Base-by-base conservation (phyloP, 2,329 filamentous ascomycete species). In the Diplodia sapinea region DNA sequence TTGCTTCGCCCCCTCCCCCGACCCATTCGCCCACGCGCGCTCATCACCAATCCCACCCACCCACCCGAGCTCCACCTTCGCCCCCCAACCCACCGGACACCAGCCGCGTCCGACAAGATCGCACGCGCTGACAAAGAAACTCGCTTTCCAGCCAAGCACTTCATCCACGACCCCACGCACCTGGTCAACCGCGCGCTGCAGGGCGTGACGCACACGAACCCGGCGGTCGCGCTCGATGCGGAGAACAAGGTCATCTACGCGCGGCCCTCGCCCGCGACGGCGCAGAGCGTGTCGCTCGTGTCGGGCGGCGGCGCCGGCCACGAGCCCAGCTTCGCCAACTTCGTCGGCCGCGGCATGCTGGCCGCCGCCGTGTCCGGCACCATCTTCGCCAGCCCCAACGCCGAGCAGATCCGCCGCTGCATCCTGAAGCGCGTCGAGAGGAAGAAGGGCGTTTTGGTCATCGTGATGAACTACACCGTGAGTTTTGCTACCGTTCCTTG, bases 381-480 rank as follows among this genome's bases (percentile, higher is more conserved):
- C 2, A 94, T 96, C 74, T 96, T 96, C 75, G 92, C 92, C 7
- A 91, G 89, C 20, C 92, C 92, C 0, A 89, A 87, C 6, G 90
- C 92, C 0, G 89, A 95, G 79, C 94, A 97, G 81, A 89, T 97
- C 66, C 87, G 92, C 66, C 84, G 87, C 71, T 92, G 89, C 68
- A 90, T 96, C 65, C 86, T 89, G 74, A 86, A 88, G 51, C 85
- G 91, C 23, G 91, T 96, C 3, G 88, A 91, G 69, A 85, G 86
- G 3, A 84, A 86, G 54, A 86, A 87, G 70, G 94, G 94, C 29
- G 91, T 97, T 1, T 79, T 97, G 50, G 91, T 97, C n/a, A 89
- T 94, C 6, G 91, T 96, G 36, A 97, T 96, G 92, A 97, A 97
- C 79, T 96, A 96, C 79, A 96, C 93, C 1, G 91, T 71, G 55